Evolutionary conservation across 495 filamentous ascomycete species (phyloP), one percentile per base, ranked within the genome.

Genomic region (Aspergillus taichungensis): DNA sequence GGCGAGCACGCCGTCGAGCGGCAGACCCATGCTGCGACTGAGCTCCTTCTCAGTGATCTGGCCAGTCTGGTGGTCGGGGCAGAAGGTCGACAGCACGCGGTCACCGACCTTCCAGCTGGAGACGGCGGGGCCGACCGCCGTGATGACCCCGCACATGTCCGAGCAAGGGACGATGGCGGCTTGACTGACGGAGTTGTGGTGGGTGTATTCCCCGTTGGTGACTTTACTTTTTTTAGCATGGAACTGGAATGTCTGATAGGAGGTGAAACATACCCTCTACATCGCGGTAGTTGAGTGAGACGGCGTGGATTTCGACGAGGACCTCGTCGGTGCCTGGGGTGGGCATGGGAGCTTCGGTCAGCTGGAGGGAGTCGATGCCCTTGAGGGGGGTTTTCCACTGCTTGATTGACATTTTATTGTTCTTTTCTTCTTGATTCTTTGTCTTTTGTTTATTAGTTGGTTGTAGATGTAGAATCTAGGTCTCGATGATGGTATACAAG

Each of bases 31-130:
- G 5, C 84, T 83, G 0, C 74, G 75, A 0, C 35, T 42, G n/a
- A 71, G 44, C 11, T 68, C 61, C 8, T 60, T 61, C 5, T 49
- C 42, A n/a, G 73, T 69, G 13, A 87, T 58, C 35, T 75, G 63
- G 13, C 85, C 86, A 27, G 64, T 77, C 34, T 83, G 67, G 52
- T 91, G 86, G 37, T 67, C 74, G 52, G 87, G 84, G 56, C 87
- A 81, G 73, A 89, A 90, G 9, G 87, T 79, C 0, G 84, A 87
- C 12, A 79, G 55, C 11, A 92, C 85, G 33, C 78, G 78, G 62
- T 87, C 83, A 31, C 87, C 87, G 29, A 68, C 66, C 49, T 76
- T 65, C 73, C 81, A 86, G 30, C 71, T 68, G 0, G 67, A 73
- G 7, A 91, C 86, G 30, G 71, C 73, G 6, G 73, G 53, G 27